A percentile compares a stretch with the other conserved stretches of the same genome.
Evolutionary conservation across 805 yeast genomes (phyloP).

Genomic region (Kodamaea neixiangensis): DNA sequence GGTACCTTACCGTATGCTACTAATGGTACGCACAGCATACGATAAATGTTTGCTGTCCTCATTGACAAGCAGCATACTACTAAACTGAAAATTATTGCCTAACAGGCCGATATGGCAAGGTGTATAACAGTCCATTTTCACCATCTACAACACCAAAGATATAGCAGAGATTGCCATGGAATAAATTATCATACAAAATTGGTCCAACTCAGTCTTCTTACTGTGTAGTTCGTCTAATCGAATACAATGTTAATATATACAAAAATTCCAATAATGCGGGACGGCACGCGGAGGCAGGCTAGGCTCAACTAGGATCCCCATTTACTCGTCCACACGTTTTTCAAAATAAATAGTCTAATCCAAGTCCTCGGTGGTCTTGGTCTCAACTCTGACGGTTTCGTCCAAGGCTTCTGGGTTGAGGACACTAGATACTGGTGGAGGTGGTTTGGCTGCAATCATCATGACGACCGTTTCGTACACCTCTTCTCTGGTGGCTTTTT

Average conservation of each 20-base stretch:
- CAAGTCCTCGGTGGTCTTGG: slow-evolving; percentile 32
- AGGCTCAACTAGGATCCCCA: neutral
- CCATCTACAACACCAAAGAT: neutral
- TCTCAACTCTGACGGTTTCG: slow-evolving; percentile 17
- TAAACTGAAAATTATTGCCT: too few relatives aligned
- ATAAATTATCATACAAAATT: neutral
- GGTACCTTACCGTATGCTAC: too few relatives aligned
- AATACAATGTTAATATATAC: neutral
- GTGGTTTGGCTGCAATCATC: slow-evolving; percentile 91
- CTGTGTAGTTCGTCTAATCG: neutral
- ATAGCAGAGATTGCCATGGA: neutral
- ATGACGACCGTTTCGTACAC: slow-evolving; percentile 81
- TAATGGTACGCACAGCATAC: too few relatives aligned
- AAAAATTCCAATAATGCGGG: neutral
- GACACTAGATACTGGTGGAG: slow-evolving; percentile 71
- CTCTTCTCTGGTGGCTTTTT: slow-evolving; percentile 79
- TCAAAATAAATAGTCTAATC: slow-evolving; percentile 21
- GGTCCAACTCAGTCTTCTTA: neutral
- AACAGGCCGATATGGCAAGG: too few relatives aligned
- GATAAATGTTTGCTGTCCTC: too few relatives aligned
- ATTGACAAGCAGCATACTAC: too few relatives aligned
- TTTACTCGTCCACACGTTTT: neutral
- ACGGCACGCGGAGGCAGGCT: neutral
- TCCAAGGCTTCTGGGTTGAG: slow-evolving; percentile 29
- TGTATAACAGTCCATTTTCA: too few relatives aligned